Percentiles rank a stretch among this genome's conserved stretches.
Conservation (phyloP, 75 land plant genomes). For the Isoetes taiwanensis region DNA sequence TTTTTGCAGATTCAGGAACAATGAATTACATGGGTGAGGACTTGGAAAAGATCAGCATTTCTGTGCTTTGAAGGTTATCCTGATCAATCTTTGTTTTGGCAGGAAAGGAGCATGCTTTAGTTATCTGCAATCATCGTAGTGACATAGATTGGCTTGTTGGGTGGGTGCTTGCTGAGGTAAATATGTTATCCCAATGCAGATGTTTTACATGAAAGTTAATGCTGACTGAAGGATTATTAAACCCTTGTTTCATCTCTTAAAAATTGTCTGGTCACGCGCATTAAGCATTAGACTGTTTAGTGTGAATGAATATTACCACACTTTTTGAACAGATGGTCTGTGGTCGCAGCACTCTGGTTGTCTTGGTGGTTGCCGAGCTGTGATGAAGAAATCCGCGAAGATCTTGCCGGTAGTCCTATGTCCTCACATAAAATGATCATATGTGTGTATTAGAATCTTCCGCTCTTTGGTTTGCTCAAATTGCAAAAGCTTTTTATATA, state of each 20-base stretch:
- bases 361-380: conserved; percentile 75
- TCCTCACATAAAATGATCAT: no score
- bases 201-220: no score
- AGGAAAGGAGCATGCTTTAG: conserved; percentile 89
- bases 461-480: neutral
- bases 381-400: conserved; percentile 82
- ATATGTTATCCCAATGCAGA: no score
- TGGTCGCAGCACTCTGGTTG: conserved; percentile 59
- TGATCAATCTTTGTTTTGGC: conserved; percentile 2
- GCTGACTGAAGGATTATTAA: no score
- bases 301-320: no score
- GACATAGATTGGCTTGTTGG: conserved; percentile 96
- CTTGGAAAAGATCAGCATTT: no score
- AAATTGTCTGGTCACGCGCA: no score
- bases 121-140: conserved; percentile 65
- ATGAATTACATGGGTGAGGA: conserved; percentile 42
- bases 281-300: no score
- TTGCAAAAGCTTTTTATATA: neutral
- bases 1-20: conserved; percentile 45
- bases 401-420: conserved; percentile 53
- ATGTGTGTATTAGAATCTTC: neutral
- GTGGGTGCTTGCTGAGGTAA: conserved; percentile 83
- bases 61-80: no score
- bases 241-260: no score
- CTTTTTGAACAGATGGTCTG: no score